Evolutionary conservation across 2,329 filamentous ascomycete genomes (phyloP).

Genomic region (Fusarium musae): DNA sequence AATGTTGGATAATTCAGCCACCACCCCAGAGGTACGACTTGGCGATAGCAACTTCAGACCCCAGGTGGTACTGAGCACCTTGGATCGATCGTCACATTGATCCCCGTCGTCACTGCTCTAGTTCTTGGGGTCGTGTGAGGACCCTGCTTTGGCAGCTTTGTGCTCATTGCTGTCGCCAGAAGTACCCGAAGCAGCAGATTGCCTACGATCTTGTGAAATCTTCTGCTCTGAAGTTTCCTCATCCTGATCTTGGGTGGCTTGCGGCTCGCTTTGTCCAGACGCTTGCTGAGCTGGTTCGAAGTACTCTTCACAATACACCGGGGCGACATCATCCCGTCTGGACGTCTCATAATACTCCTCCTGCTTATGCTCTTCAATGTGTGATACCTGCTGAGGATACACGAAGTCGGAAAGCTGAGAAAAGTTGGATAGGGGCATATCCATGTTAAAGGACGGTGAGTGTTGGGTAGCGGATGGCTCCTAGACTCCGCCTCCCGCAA

Average conservation of each 20-base stretch:
- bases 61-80: not conserved
- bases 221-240: not conserved
- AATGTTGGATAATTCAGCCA: not conserved
- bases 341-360: not conserved
- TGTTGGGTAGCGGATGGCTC: conserved; percentile 12
- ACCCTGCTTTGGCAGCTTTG: not conserved
- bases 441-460: not conserved
- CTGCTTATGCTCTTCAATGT: not conserved
- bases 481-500: conserved; percentile 18
- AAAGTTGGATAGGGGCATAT: not conserved
- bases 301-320: not conserved
- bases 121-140: not conserved
- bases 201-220: not conserved
- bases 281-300: conserved; percentile 1
- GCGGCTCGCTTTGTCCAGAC: not conserved
- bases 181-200: not conserved
- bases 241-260: not conserved
- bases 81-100: not conserved
- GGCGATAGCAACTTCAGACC: not conserved
- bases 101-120: not conserved
- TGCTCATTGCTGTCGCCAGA: not conserved
- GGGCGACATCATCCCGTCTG: not conserved
- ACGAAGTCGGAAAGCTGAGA: not conserved
- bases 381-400: not conserved
- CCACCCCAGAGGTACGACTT: not conserved